Conservation (phyloP, 139 green algal species). For the Closterium sp. region DNA sequence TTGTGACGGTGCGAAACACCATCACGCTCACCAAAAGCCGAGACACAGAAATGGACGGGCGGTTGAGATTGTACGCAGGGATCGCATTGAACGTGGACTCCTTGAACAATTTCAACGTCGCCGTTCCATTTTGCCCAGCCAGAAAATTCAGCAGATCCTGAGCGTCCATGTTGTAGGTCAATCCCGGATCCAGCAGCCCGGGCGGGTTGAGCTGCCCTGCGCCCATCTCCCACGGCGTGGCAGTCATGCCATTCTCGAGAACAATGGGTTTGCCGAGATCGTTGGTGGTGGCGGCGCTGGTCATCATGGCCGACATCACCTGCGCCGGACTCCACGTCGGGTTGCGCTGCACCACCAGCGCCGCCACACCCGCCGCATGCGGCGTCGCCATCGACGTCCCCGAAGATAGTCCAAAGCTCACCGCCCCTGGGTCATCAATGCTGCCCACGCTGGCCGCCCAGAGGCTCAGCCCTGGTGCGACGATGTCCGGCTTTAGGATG, state of each 20-base stretch:
- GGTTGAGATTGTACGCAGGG: slow-evolving; percentile 6
- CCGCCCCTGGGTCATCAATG: background rate
- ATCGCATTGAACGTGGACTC: background rate
- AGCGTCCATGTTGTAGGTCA: background rate
- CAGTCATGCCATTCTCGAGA: background rate
- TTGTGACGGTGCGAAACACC: slow-evolving; percentile 1
- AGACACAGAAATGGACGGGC: slow-evolving; percentile 14
- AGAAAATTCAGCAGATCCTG: slow-evolving; percentile 18
- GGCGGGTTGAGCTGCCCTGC: slow-evolving; percentile 12
- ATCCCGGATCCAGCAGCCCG: background rate
- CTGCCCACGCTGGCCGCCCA: background rate
- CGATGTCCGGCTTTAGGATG: slow-evolving; percentile 29
- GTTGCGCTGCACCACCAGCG: slow-evolving; percentile 16
- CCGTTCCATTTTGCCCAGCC: background rate
- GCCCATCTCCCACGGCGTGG: slow-evolving; percentile 14
- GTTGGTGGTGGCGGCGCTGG: background rate
- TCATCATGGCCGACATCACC: slow-evolving; percentile 37
- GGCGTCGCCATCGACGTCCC: slow-evolving; percentile 45
- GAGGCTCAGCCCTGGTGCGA: slow-evolving; percentile 19
- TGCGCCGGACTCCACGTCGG: slow-evolving; percentile 8
- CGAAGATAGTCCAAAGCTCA: slow-evolving; percentile 19
- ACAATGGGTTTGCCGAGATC: background rate
- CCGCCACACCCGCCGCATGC: slow-evolving; percentile 26
- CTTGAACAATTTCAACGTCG: background rate
- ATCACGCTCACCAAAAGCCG: background rate